phyloP scores from a whole-genome alignment of 192 early-diverging fungal species.

The Entrophospora sp. region DNA sequence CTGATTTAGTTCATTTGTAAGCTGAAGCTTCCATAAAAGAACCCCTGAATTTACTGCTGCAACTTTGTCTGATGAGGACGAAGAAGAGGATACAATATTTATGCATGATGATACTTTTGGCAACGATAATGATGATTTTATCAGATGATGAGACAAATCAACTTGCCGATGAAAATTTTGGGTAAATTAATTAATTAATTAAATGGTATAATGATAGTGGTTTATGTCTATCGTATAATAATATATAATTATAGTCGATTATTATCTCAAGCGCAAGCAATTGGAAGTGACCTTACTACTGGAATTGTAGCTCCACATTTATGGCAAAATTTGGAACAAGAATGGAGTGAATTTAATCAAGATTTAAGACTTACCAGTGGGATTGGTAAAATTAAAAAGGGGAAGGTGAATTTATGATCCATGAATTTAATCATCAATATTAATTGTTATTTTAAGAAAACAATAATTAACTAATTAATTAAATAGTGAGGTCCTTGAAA shows the following conservation, averaged over 20 bases:
- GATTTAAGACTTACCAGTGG: conserved; percentile 17
- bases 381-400: conserved; percentile 1
- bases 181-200: background rate
- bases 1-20: background rate
- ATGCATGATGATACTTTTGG: background rate
- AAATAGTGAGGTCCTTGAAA: conserved; percentile 4
- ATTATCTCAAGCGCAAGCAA: conserved; percentile 7
- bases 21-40: too few species aligned
- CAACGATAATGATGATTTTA: background rate
- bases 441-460: background rate
- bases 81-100: background rate
- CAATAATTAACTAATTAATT: background rate
- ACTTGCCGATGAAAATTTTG: background rate
- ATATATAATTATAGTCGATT: conserved; percentile 11
- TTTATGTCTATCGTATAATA: too few species aligned
- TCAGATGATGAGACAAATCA: background rate
- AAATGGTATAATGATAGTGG: too few species aligned
- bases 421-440: too few species aligned
- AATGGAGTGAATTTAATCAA: conserved; percentile 17
- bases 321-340: conserved; percentile 19
- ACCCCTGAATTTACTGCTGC: background rate
- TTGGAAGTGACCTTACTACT: conserved; percentile 6
- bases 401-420: background rate
- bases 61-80: background rate
- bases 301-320: background rate